These are phyloP conservation scores for Durusdinium trenchii DNA, from an alignment of 73 alveolate genomes.

Conservation along the genomic window DNA sequence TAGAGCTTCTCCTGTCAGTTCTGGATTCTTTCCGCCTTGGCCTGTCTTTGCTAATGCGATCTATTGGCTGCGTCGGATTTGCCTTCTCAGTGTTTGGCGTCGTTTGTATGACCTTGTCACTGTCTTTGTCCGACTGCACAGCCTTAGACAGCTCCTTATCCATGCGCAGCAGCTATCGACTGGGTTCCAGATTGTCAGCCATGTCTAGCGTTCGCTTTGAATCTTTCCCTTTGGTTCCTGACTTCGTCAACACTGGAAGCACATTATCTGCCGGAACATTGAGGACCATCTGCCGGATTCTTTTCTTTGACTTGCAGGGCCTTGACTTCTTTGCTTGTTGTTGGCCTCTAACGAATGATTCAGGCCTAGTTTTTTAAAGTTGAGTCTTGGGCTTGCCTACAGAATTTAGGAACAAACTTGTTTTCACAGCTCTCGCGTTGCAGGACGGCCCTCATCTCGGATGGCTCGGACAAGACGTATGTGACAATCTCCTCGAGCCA, in stretches of 20 bases:
- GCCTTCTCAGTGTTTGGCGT: background rate
- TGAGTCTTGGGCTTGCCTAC: too few relatives aligned
- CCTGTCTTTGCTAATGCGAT: constrained; percentile 14
- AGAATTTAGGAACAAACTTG: too few relatives aligned
- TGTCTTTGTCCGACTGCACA: constrained; percentile 39
- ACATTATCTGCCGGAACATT: constrained; percentile 46
- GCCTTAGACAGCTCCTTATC: constrained; percentile 25
- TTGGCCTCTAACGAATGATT: too few relatives aligned
- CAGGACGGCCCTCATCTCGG: constrained; percentile 85
- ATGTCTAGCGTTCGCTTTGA: constrained; percentile 56
- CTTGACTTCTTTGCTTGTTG: too few relatives aligned
- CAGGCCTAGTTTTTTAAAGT: too few relatives aligned
- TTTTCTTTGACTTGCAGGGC: background rate
- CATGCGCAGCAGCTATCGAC: constrained; percentile 26
- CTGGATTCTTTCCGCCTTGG: constrained; percentile 36
- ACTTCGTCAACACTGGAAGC: constrained; percentile 85
- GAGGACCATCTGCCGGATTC: constrained; percentile 21
- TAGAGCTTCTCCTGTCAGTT: background rate
- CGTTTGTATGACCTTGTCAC: background rate
- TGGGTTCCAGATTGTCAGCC: constrained; percentile 39
- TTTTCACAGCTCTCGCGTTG: background rate
- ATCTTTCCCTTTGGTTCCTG: constrained; percentile 26
- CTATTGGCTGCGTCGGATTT: background rate
- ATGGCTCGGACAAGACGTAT: constrained; percentile 70
- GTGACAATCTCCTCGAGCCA: constrained; percentile 60